Percentiles rank a stretch among this genome's conserved stretches.
These are phyloP conservation scores for Ramicandelaber brevisporus DNA, from an alignment of 192 early-diverging fungal genomes.

Conservation along the genomic window DNA sequence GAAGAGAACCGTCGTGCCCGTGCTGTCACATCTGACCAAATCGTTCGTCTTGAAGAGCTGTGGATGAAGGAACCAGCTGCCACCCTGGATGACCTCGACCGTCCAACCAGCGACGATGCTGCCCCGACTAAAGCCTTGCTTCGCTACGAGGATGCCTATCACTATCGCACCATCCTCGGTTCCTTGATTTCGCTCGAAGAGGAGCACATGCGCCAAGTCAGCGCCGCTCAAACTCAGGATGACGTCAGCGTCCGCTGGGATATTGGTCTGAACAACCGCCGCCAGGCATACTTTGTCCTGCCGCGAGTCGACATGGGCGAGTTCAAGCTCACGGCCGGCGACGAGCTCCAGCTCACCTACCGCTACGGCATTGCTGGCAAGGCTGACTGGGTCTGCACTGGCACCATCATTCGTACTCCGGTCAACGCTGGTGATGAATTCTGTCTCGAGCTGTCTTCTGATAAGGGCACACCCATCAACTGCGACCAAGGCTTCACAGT, in stretches of 20 bases:
- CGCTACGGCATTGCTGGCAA: conserved; percentile 59
- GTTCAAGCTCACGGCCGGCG: conserved; percentile 74
- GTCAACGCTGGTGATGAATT: conserved; percentile 89
- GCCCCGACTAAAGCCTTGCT: too few species aligned
- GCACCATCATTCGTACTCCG: conserved; percentile 88
- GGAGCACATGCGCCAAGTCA: conserved; percentile 66
- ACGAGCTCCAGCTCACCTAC: conserved; percentile 75
- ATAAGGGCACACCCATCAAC: conserved; percentile 35
- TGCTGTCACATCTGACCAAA: conserved; percentile 57
- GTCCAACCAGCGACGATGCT: conserved; percentile 39
- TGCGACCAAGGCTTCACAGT: conserved; percentile 79
- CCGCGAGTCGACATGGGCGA: conserved; percentile 77
- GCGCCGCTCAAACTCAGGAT: conserved; percentile 87
- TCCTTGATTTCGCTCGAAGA: conserved; percentile 89
- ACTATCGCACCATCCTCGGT: conserved; percentile 89
- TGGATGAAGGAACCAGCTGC: conserved; percentile 62
- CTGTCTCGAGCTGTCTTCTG: conserved; percentile 55
- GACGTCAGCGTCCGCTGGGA: conserved; percentile 93
- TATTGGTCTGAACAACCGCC: conserved; percentile 78
- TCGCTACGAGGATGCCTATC: conserved; percentile 87
- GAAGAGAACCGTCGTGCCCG: conserved; percentile 64
- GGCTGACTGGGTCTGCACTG: conserved; percentile 58
- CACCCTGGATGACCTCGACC: conserved; percentile 55
- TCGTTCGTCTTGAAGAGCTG: conserved; percentile 63
- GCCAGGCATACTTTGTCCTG: conserved; percentile 76